These are phyloP conservation scores for Candida sp. DNA, from an alignment of 1,139 yeast species.

Conservation along the genomic window DNA sequence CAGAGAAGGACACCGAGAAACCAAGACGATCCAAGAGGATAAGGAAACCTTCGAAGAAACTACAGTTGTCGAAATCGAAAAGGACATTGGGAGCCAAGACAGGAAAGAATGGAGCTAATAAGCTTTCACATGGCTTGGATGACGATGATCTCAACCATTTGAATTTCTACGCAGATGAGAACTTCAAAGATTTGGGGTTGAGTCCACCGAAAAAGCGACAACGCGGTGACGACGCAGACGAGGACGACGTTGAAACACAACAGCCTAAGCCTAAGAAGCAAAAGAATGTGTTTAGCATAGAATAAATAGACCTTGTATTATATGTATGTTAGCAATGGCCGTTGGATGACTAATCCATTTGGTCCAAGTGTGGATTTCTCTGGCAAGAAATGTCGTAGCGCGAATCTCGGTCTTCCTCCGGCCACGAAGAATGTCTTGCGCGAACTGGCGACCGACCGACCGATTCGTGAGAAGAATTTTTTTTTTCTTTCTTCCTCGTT, in stretches of 20 bases:
- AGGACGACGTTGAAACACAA: slow-evolving; percentile 16
- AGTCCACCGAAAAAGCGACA: slow-evolving; percentile 17
- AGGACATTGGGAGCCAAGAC: background rate
- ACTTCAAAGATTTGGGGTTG: slow-evolving; percentile 26
- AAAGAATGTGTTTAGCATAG: slow-evolving; percentile 41
- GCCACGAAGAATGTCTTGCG: background rate
- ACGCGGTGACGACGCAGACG: slow-evolving; percentile 23
- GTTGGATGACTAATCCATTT: background rate
- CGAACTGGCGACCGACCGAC: background rate
- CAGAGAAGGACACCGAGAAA: slow-evolving; percentile 2
- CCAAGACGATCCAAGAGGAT: slow-evolving; percentile 12
- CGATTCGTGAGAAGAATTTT: background rate
- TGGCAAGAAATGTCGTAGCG: too few species aligned
- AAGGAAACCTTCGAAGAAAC: slow-evolving; percentile 14
- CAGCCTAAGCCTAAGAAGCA: slow-evolving; percentile 28
- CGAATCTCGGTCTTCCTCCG: too few species aligned
- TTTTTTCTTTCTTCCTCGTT: background rate
- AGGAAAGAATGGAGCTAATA: background rate
- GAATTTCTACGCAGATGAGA: slow-evolving; percentile 44
- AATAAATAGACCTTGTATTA: slow-evolving; percentile 14
- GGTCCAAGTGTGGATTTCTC: background rate
- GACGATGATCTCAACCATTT: slow-evolving; percentile 40
- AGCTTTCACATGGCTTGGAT: slow-evolving; percentile 24
- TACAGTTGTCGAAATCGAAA: slow-evolving; percentile 16
- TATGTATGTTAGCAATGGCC: background rate